Evolutionary conservation across 345 rosid species (phyloP).

Genomic region (Gynandropsis gynandra): DNA sequence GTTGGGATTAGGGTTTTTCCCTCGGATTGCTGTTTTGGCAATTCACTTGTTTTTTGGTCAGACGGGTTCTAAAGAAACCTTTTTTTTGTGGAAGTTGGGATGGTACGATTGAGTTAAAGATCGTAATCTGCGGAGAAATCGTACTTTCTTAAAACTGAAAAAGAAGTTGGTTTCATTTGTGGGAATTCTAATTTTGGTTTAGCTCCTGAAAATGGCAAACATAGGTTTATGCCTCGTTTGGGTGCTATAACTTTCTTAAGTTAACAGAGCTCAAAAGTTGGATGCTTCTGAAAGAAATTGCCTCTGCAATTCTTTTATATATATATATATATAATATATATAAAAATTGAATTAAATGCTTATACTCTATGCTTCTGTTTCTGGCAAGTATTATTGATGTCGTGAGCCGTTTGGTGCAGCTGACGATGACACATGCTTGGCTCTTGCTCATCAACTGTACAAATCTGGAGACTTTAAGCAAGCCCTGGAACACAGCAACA

Average conservation of each 20-base stretch:
- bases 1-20: slow-evolving; percentile 6
- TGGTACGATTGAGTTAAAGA: slow-evolving; percentile 9
- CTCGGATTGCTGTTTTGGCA: slow-evolving; percentile 3
- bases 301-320: background rate
- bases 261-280: slow-evolving; percentile 9
- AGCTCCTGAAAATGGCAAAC: background rate
- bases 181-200: slow-evolving; percentile 16
- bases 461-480: slow-evolving; percentile 74
- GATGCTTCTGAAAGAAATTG: slow-evolving; percentile 1
- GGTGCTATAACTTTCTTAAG: slow-evolving; percentile 17
- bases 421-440: slow-evolving; percentile 64
- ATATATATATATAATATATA: background rate
- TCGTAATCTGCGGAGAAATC: slow-evolving; percentile 22
- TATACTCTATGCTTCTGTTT: slow-evolving; percentile 8
- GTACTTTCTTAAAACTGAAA: slow-evolving; percentile 19
- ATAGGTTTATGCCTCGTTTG: slow-evolving; percentile 6
- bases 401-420: slow-evolving; percentile 32
- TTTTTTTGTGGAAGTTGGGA: slow-evolving; percentile 3
- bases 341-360: too few species aligned
- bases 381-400: slow-evolving; percentile 10
- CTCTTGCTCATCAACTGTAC: slow-evolving; percentile 78
- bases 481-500: slow-evolving; percentile 73
- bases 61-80: too few species aligned
- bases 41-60: slow-evolving; percentile 9
- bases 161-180: slow-evolving; percentile 12